Evolutionary conservation across 352 stramenopile species (phyloP), one percentile per base, ranked within the genome.

Genomic region (Globisporangium splendens): DNA sequence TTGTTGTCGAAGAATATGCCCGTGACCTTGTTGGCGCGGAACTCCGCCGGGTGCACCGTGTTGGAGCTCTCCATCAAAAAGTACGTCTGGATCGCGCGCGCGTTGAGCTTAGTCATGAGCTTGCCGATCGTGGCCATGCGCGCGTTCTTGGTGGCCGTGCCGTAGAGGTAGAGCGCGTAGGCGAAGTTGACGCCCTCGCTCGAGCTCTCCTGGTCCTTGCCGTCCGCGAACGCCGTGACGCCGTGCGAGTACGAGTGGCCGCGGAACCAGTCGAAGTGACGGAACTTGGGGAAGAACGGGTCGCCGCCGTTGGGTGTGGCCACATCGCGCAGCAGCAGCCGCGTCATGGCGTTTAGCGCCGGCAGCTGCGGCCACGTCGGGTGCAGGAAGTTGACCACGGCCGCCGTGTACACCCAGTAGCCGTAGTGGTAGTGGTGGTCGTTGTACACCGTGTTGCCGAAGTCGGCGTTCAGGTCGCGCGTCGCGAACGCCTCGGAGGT

Each of bases 1-100:
- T 89, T 89, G 70, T 88, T 88, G 61, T 88, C 79, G 56, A 88
- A 89, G 50, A 89, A 83, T 24, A 89, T 67, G n/a, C 79, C 79
- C 17, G 76, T 87, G 41, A 89, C 74, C 50, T 88, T 88, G 70
- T 89, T 89, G 49, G 72, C 73, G 5, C 68, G 56, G 49, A 88
- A 89, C n/a, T 33, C 55, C 2, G 65, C 58, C 13, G 79, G 79
- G 39, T 89, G 79, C 28, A 83, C 72, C 39, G 41, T 15, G 22
- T 71, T 79, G 18, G 54, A 55, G 35, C 74, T 66, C 31, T 61
- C 64, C 31, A 89, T 65, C 52, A 87, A 69, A 50, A 89, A 89
- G 61, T 88, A 89, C 11, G 77, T 87, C 50, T 83, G 75, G 14
- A 88, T 66, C 17, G 77, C 67, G n/a, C 68, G 56, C 28, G 79